phyloP scores from a whole-genome alignment of 768 basidiomycete genomes.

The Amanita brunnescens region DNA sequence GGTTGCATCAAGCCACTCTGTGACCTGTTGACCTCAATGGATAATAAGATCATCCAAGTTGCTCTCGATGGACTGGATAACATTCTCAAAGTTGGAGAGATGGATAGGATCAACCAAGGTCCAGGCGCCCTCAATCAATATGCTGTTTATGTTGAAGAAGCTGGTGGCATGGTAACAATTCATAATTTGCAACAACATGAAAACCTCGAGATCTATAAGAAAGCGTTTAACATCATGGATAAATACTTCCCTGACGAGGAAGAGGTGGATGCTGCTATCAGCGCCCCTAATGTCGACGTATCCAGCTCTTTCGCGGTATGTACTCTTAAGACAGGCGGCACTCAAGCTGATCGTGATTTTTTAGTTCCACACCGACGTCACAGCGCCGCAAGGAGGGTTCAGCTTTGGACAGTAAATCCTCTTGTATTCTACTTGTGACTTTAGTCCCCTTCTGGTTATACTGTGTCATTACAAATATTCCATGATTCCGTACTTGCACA shows the following conservation, averaged over 20 bases:
- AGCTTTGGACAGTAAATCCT: slow-evolving; percentile 68
- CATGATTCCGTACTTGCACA: not conserved
- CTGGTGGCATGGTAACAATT: slow-evolving; percentile 97
- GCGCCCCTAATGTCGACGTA: slow-evolving; percentile 66
- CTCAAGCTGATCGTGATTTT: slow-evolving; percentile 9
- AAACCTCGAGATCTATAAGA: slow-evolving; percentile 99
- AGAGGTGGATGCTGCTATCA: slow-evolving; percentile 78
- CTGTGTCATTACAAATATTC: slow-evolving; percentile 4
- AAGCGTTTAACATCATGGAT: slow-evolving; percentile 97
- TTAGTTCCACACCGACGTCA: slow-evolving; percentile 79
- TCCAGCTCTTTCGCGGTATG: slow-evolving; percentile 69
- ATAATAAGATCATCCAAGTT: slow-evolving; percentile 99
- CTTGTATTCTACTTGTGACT: slow-evolving; percentile 4
- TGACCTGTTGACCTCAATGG: slow-evolving; percentile 94
- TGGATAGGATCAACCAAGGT: slow-evolving; percentile 78
- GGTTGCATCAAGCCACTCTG: slow-evolving; percentile 99
- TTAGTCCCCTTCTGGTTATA: not conserved
- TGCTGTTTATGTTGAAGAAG: slow-evolving; percentile 92
- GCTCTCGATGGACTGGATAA: slow-evolving; percentile 98
- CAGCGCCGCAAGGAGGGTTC: slow-evolving; percentile 92
- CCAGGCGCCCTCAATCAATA: slow-evolving; percentile 87
- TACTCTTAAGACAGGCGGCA: slow-evolving; percentile 10
- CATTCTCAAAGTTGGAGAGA: slow-evolving; percentile 94
- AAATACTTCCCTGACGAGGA: slow-evolving; percentile 99
- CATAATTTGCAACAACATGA: slow-evolving; percentile 99